Evolutionary conservation across 352 stramenopile genomes (phyloP).

Genomic region (Globisporangium camurandrum): DNA sequence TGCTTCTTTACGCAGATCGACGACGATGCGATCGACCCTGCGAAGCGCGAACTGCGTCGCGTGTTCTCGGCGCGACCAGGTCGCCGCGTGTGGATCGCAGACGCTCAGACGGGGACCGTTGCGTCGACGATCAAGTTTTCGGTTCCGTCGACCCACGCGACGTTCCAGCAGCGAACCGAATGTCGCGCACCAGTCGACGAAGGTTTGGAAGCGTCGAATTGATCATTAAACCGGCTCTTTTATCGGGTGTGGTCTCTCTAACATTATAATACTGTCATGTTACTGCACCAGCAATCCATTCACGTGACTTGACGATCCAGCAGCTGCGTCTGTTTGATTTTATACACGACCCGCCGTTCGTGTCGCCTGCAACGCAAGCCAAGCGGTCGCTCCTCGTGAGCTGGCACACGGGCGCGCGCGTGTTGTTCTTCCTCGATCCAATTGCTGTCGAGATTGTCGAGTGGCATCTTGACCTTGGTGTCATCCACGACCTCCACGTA

Average conservation of each 20-base stretch:
- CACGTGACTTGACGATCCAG: slow-evolving; percentile 73
- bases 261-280: no score
- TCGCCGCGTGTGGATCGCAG: slow-evolving; percentile 74
- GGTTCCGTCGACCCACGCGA: slow-evolving; percentile 49
- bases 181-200: slow-evolving; percentile 56
- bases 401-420: slow-evolving; percentile 74
- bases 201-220: no score
- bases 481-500: slow-evolving; percentile 83
- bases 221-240: no score
- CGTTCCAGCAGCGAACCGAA: slow-evolving; percentile 49
- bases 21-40: slow-evolving; percentile 45
- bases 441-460: slow-evolving; percentile 80
- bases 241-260: no score
- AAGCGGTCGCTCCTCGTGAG: slow-evolving; percentile 60
- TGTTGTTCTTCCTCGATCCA: slow-evolving; percentile 79
- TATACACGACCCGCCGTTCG: slow-evolving; percentile 46
- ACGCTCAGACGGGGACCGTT: slow-evolving; percentile 66
- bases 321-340: slow-evolving; percentile 73
- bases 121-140: slow-evolving; percentile 83
- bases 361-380: slow-evolving; percentile 29
- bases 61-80: slow-evolving; percentile 80
- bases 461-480: slow-evolving; percentile 81
- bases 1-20: slow-evolving; percentile 73
- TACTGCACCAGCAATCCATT: slow-evolving; percentile 47
- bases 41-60: slow-evolving; percentile 51